Evolutionary conservation across 192 early-diverging fungal species (phyloP).

Genomic region (Coemansia sp.): DNA sequence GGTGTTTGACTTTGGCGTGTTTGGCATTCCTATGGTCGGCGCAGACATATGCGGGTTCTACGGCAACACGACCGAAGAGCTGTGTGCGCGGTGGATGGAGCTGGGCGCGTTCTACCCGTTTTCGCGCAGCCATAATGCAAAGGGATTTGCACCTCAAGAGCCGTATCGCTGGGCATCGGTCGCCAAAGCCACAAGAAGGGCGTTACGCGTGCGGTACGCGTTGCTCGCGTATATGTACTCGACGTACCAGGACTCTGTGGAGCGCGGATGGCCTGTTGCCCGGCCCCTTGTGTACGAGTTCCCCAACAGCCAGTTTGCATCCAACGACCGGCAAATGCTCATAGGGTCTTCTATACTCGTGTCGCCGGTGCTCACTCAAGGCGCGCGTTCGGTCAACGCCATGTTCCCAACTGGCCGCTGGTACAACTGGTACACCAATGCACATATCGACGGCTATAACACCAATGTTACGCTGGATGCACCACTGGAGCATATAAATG

Average conservation of each 20-base stretch:
- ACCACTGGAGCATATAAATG: conserved; percentile 57
- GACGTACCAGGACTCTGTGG: conserved; percentile 48
- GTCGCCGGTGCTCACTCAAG: conserved; percentile 58
- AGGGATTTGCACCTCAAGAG: conserved; percentile 56
- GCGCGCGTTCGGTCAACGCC: conserved; percentile 55
- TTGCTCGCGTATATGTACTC: conserved; percentile 68
- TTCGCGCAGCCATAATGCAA: conserved; percentile 63
- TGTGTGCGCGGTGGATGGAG: conserved; percentile 66
- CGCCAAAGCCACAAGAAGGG: conserved; percentile 56
- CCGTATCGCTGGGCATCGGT: conserved; percentile 60
- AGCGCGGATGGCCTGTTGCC: conserved; percentile 57
- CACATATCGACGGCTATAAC: conserved; percentile 10
- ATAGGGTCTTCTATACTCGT: conserved; percentile 61
- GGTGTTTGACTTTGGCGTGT: conserved; percentile 65
- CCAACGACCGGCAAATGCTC: conserved; percentile 61
- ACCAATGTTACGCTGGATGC: conserved; percentile 50
- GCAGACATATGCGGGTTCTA: conserved; percentile 74
- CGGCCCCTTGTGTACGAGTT: conserved; percentile 60
- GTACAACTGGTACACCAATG: conserved; percentile 61
- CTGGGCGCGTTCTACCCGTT: conserved; percentile 67
- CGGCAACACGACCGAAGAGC: conserved; percentile 58
- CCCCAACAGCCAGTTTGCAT: conserved; percentile 24
- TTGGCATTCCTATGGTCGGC: conserved; percentile 70
- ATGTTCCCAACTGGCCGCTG: conserved; percentile 64
- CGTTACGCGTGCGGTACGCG: conserved; percentile 58